Base-by-base conservation (phyloP, 257 asterid genomes). In the Thymus quinquecostatus region DNA sequence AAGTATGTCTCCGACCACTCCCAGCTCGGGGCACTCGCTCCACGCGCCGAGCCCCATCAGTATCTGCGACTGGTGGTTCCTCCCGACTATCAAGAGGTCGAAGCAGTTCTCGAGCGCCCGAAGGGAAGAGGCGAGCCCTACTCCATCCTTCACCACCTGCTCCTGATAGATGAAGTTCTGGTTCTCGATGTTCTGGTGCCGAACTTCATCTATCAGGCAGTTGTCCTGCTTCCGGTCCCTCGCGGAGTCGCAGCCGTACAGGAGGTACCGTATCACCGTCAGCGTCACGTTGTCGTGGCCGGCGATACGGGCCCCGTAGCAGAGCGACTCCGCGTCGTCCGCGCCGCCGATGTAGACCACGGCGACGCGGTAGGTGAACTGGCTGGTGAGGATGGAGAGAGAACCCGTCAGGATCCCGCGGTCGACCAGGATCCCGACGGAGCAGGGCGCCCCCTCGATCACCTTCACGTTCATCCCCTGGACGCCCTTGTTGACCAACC, bases 21-120 rank as follows among this genome's bases (percentile, higher is more conserved):
- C 97, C 0, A 92, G 91, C 69, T 92, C 98, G 4, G 92, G 90
- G 80, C 96, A 88, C 78, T 88, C 98, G 50, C 90, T 92, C 98
- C 98, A 92, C 1, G 79, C 92, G 0, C 87, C 86, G 1, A 92
- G 86, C 32, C 95, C 96, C 85, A 58, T 73, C 3, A 92, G 76
- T 50, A 92, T 78, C 67, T 86, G 86, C 0, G 96, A 84, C 38
- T 82, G 85, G 28, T 92, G 98, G 50, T 75, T 56, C 81, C 76
- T 79, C 69, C 98, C 98, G 28, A 84, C 91, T 1, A 90, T 57
- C 66, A 92, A 64, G 49, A 92, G 60, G 66, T 90, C 92, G 10
- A 75, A 89, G 40, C 69, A 69, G 38, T 77, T 80, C 44, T 83
- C 89, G 0, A 90, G 56, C 0, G 73, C 69, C 65, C 86, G 68